Evolutionary conservation across 2,329 filamentous ascomycete species (phyloP).

Genomic region (Ophiocordyceps polyrhachis-furcata): DNA sequence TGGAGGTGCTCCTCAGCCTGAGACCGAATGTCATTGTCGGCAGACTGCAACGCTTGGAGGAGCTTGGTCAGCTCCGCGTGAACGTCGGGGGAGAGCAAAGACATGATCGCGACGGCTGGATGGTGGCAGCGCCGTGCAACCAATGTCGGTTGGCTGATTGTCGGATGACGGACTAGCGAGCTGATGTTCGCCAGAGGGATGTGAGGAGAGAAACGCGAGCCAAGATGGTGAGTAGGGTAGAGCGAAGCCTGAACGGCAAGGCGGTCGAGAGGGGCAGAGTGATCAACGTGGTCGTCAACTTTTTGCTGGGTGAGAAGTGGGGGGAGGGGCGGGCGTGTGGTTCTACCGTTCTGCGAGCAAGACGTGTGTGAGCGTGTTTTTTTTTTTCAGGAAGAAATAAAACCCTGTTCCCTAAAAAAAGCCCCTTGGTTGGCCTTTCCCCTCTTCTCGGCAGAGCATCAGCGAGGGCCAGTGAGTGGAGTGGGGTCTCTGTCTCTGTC

Average conservation of each 20-base stretch:
- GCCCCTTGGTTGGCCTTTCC: too few species aligned
- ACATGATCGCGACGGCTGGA: conserved; percentile 32
- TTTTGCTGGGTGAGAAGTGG: conserved; percentile 5
- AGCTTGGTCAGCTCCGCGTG: conserved; percentile 73
- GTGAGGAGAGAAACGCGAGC: background rate
- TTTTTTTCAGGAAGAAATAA: background rate
- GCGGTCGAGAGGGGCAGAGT: background rate
- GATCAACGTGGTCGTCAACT: conserved; percentile 1
- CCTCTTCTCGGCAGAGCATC: too few species aligned
- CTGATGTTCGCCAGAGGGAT: background rate
- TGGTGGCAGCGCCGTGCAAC: conserved; percentile 7
- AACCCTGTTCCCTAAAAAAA: too few species aligned
- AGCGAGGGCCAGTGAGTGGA: too few species aligned
- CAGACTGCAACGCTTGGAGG: conserved; percentile 69
- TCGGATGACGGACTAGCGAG: conserved; percentile 1
- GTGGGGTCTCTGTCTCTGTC: too few species aligned
- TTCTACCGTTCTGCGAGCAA: background rate
- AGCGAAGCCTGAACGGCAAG: background rate
- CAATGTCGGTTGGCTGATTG: conserved; percentile 3
- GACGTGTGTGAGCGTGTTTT: background rate
- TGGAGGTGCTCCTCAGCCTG: conserved; percentile 82
- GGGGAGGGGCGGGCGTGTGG: background rate
- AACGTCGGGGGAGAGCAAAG: conserved; percentile 67
- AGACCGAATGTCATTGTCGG: conserved; percentile 71
- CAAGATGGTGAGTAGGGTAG: background rate